Evolutionary conservation across 768 basidiomycete species (phyloP).

Genomic region (Mycena metata): DNA sequence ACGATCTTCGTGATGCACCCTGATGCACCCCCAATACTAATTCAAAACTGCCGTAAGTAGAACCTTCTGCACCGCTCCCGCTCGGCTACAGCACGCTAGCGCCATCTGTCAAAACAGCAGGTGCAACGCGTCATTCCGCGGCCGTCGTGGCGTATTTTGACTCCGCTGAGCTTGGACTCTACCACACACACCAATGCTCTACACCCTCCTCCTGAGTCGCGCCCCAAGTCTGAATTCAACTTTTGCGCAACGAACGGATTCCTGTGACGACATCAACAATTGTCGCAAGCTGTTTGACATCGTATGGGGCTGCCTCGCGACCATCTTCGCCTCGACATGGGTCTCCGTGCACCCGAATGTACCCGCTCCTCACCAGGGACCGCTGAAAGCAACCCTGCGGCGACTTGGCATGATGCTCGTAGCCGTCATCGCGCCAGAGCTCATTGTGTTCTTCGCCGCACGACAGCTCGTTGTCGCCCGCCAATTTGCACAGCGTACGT

Average conservation of each 20-base stretch:
- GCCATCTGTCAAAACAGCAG: too few species aligned
- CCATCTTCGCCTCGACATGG: not conserved
- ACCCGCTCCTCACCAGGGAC: not conserved
- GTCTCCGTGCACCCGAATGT: not conserved
- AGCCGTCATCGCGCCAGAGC: constrained; percentile 1
- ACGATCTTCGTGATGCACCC: too few species aligned
- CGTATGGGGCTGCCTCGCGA: constrained; percentile 2
- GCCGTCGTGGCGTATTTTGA: too few species aligned
- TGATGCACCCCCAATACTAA: too few species aligned
- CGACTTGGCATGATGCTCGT: constrained; percentile 3
- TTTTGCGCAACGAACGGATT: not conserved
- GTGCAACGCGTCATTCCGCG: too few species aligned
- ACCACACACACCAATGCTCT: too few species aligned
- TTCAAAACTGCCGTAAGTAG: too few species aligned
- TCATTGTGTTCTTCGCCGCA: constrained; percentile 8
- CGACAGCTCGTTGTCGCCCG: not conserved
- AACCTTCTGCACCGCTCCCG: too few species aligned
- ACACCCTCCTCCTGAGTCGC: too few species aligned
- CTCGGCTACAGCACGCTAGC: too few species aligned
- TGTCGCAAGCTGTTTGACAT: constrained; percentile 3
- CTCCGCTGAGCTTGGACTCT: too few species aligned
- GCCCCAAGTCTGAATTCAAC: too few species aligned
- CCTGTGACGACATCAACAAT: constrained; percentile 3
- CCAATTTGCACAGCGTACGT: not conserved
- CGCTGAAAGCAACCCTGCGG: not conserved